Conservation (phyloP, 2,329 filamentous ascomycete genomes). For the Colletotrichum liriopes region DNA sequence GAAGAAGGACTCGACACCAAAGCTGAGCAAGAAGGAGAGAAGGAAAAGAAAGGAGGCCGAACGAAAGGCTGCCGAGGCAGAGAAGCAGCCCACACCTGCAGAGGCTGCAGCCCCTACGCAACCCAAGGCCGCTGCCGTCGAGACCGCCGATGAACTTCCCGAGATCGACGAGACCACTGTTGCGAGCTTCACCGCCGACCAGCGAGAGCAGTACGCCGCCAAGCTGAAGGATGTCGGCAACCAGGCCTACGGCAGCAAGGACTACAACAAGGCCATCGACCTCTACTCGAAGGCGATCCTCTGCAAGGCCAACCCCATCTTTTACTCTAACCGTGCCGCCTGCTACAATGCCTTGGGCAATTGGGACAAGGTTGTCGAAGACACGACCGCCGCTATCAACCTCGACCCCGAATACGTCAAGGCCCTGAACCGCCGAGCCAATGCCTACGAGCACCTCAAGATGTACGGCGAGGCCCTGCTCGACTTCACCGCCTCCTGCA, state of each 20-base stretch:
- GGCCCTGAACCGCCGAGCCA: constrained; percentile 95
- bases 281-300: constrained; percentile 96
- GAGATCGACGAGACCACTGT: constrained; percentile 75
- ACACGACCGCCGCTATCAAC: constrained; percentile 93
- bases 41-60: constrained; percentile 88
- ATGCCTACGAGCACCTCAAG: constrained; percentile 94
- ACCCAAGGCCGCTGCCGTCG: constrained; percentile 67
- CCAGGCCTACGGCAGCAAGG: constrained; percentile 94
- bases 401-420: constrained; percentile 98
- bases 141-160: constrained; percentile 78
- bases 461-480: constrained; percentile 95
- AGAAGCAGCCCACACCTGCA: constrained; percentile 54
- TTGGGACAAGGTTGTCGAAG: constrained; percentile 97
- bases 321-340: constrained; percentile 98
- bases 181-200: constrained; percentile 67
- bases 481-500: constrained; percentile 98
- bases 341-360: constrained; percentile 95
- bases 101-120: constrained; percentile 53
- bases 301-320: constrained; percentile 97
- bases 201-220: constrained; percentile 88
- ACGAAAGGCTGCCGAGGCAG: constrained; percentile 67
- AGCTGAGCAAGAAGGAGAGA: constrained; percentile 90
- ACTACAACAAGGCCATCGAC: constrained; percentile 93
- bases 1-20: constrained; percentile 69
- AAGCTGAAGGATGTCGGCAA: constrained; percentile 97